Percentiles rank a stretch among this genome's conserved stretches.
These are phyloP conservation scores for Rhodotorula graminis DNA, from an alignment of 768 basidiomycete species.

Conservation along the genomic window DNA sequence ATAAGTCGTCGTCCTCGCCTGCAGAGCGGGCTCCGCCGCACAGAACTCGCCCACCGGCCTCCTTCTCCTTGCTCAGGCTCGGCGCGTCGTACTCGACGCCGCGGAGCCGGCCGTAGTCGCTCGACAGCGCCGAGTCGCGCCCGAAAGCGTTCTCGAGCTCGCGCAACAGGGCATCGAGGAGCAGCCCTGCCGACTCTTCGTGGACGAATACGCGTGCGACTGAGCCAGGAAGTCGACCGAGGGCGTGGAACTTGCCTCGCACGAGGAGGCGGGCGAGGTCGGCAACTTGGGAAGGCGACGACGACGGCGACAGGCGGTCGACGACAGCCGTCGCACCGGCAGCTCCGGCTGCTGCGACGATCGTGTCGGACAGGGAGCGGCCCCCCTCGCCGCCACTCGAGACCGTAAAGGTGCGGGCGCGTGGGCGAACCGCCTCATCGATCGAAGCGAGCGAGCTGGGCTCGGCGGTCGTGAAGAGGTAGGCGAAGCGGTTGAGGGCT, in stretches of 20 bases:
- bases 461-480: neutral
- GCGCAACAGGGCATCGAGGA: neutral
- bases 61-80: neutral
- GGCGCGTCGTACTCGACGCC: neutral
- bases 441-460: neutral
- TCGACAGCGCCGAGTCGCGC: neutral
- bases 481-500: neutral
- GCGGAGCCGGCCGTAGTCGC: neutral
- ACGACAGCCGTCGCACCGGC: neutral
- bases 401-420: neutral
- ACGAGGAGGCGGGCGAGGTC: neutral
- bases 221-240: neutral
- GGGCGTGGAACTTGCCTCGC: neutral
- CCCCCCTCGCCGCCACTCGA: too few relatives aligned
- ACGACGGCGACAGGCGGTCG: neutral
- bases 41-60: constrained; percentile 14
- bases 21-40: neutral
- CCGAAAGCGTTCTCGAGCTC: neutral
- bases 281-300: neutral
- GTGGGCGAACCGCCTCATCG: too few relatives aligned
- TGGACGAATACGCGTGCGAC: constrained; percentile 3
- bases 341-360: neutral
- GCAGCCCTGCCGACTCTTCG: neutral
- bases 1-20: neutral
- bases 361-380: too few relatives aligned